Evolutionary conservation across 805 yeast species (phyloP).

Genomic region (Nadsonia fulvescens): DNA sequence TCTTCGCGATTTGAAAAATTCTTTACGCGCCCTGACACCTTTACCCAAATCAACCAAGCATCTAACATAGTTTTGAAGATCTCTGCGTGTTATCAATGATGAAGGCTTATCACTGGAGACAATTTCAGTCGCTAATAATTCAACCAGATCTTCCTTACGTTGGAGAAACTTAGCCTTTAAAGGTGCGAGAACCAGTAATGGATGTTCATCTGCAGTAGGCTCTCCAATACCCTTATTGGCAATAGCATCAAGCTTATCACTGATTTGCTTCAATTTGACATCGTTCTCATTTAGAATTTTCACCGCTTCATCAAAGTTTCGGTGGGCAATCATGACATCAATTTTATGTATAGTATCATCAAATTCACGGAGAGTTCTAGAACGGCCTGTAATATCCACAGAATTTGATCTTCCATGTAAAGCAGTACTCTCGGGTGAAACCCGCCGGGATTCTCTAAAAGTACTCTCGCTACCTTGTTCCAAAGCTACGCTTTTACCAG

Average conservation of each 20-base stretch:
- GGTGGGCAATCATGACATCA: slow-evolving; percentile 48
- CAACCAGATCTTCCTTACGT: slow-evolving; percentile 13
- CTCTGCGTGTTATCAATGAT: slow-evolving; percentile 9
- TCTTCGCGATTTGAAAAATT: slow-evolving; percentile 31
- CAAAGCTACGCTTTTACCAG: too few species aligned
- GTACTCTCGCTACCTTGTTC: too few species aligned
- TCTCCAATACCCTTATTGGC: slow-evolving; percentile 9
- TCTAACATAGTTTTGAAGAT: too few species aligned
- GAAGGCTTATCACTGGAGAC: slow-evolving; percentile 16
- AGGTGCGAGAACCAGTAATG: too few species aligned
- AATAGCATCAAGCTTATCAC: slow-evolving; percentile 9
- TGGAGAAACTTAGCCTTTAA: slow-evolving; percentile 12
- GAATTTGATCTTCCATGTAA: slow-evolving; percentile 42
- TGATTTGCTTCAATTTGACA: slow-evolving; percentile 15
- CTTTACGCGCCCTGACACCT: slow-evolving; percentile 29
- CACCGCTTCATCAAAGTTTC: slow-evolving; percentile 30
- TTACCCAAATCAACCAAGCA: slow-evolving; percentile 23
- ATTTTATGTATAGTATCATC: slow-evolving; percentile 53
- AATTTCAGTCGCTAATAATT: slow-evolving; percentile 21
- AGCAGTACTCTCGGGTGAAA: too few species aligned
- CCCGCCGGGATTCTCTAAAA: too few species aligned
- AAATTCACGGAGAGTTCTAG: slow-evolving; percentile 27
- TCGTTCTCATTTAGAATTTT: slow-evolving; percentile 12
- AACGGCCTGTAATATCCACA: slow-evolving; percentile 25
- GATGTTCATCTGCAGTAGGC: slow-evolving; percentile 19